These are phyloP conservation scores for Pseudocercospora pini-densiflorae DNA, from an alignment of 2,329 filamentous ascomycete species.

Conservation along the genomic window DNA sequence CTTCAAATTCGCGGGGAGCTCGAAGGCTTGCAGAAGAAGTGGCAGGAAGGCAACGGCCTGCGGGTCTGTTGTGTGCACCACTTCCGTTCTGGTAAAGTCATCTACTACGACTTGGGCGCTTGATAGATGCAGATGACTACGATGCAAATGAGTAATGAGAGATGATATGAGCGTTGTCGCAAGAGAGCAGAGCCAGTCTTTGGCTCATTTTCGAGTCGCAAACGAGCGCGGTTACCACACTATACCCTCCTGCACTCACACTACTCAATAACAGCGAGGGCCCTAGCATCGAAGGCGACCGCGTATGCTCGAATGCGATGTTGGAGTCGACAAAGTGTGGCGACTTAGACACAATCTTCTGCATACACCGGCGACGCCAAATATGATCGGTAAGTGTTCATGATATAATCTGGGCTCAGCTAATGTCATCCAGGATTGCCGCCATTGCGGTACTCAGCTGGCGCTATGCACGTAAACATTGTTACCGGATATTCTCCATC, in stretches of 20 bases:
- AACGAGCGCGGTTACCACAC: not conserved
- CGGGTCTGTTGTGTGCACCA: conserved; percentile 89
- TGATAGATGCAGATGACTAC: conserved; percentile 6
- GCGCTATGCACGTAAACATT: not conserved
- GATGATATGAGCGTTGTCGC: not conserved
- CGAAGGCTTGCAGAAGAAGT: conserved; percentile 62
- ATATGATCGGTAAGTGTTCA: not conserved
- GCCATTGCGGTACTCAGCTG: not conserved
- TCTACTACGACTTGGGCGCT: conserved; percentile 77
- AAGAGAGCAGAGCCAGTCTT: not conserved
- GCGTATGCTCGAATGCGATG: not conserved
- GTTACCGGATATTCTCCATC: not conserved
- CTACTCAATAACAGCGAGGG: not conserved
- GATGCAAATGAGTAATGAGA: not conserved
- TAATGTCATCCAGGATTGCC: not conserved
- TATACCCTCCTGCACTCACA: not conserved
- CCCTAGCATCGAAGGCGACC: not conserved
- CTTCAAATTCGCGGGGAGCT: conserved; percentile 81
- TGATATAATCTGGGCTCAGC: not conserved
- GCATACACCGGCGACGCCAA: not conserved
- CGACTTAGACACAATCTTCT: too few species aligned
- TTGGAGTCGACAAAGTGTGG: not conserved
- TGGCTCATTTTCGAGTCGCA: not conserved
- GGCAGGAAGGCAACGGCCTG: conserved; percentile 55
- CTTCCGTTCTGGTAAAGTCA: conserved; percentile 79